Evolutionary conservation across 805 yeast genomes (phyloP), one percentile per base, ranked within the genome.

Genomic region (Lipomyces lipofer): DNA sequence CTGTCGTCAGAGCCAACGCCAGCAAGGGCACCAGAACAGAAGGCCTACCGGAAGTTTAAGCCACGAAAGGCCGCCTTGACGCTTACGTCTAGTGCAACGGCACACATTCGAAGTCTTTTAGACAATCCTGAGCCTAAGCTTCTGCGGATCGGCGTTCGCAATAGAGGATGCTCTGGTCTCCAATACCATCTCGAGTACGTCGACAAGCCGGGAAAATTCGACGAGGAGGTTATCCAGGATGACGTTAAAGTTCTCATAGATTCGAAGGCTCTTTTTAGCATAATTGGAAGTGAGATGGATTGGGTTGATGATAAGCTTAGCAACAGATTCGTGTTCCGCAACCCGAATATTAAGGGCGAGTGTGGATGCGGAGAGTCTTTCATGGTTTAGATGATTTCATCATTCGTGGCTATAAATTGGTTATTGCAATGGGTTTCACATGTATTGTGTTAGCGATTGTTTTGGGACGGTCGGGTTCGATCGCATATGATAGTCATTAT

Each of bases 321-420:
- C 29, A 84, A 94, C 12, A 81, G 95, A 66, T 94, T 94, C 69
- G 89, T 94, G 17, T 94, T 94, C 77, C 85, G 80, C 68, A 94
- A 94, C 71, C 99, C 99, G 59, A 94, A 94, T 73, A 86, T 96
- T 36, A 94, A 92, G 75, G 99, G 98, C 29, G 88, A 96, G 47
- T 94, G 99, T 73, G 99, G 99, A 10, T 94, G 99, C 71, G 99
- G 99, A 51, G 99, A 94, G 74, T 88, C 97, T 4, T 94, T 94
- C 71, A 94, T 91, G 97, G 97, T 92, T 7, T 91, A 74, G 35
- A 35, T 27, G 9, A 13, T n/a, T 19, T 36, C n/a, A n/a, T n/a
- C n/a, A n/a, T n/a, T n/a, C n/a, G n/a, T n/a, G n/a, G n/a, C n/a
- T n/a, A n/a, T n/a, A n/a, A n/a, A n/a, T n/a, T n/a, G n/a, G n/a